phyloP scores from a whole-genome alignment of 805 yeast genomes.

The Vanderwaltozyma tropicalis region DNA sequence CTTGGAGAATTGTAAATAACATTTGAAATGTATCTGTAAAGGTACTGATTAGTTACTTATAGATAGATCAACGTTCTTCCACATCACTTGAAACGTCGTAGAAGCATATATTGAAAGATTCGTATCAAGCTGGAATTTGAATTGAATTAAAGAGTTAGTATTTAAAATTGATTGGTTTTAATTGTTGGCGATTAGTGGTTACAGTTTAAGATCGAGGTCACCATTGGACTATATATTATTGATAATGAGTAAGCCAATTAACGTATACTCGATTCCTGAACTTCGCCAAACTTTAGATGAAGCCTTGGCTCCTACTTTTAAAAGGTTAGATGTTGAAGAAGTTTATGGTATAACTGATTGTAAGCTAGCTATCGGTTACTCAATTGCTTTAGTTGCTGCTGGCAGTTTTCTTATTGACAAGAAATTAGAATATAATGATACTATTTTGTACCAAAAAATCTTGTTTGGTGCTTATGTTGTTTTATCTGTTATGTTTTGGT shows the following conservation, averaged over 20 bases:
- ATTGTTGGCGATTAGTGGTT: too few relatives aligned
- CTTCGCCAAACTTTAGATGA: conserved; percentile 24
- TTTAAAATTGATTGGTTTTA: too few relatives aligned
- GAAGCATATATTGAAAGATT: too few relatives aligned
- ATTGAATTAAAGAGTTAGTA: too few relatives aligned
- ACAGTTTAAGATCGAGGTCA: background rate
- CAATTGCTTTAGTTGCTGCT: conserved; percentile 41
- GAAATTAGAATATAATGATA: conserved; percentile 35
- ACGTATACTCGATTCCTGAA: conserved; percentile 25
- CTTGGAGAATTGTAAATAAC: too few relatives aligned
- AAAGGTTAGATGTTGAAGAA: conserved; percentile 18
- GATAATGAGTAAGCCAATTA: conserved; percentile 24
- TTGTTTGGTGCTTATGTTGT: conserved; percentile 33
- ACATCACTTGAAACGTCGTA: too few relatives aligned
- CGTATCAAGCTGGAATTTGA: too few relatives aligned
- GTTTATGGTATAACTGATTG: conserved; percentile 29
- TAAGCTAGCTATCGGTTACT: conserved; percentile 41
- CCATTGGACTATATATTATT: too few relatives aligned
- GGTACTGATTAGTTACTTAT: too few relatives aligned
- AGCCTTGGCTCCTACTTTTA: conserved; percentile 17
- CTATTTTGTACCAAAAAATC: conserved; percentile 31
- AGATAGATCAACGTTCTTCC: too few relatives aligned
- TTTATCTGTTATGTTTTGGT: conserved; percentile 32
- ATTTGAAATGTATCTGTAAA: too few relatives aligned
- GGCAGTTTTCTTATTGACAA: conserved; percentile 41